Percentiles rank a stretch among this genome's conserved stretches.
Evolutionary conservation across 1,284 basidiomycete genomes (phyloP).

Genomic region (Sanghuangporus baumii): DNA sequence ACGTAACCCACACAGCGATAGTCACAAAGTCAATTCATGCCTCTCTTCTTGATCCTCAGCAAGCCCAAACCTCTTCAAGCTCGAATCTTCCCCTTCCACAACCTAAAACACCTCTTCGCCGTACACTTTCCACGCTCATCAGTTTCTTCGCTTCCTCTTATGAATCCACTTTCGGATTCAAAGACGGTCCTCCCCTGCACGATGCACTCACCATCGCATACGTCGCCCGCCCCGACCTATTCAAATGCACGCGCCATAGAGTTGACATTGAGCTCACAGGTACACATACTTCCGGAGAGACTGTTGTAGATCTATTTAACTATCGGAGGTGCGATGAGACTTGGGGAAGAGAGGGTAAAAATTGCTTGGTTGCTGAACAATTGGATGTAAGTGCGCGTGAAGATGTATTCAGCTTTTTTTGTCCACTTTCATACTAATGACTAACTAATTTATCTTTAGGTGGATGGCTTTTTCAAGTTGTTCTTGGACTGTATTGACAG

Average conservation of each 20-base stretch:
- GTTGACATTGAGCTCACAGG: constrained; percentile 75
- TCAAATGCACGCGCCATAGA: constrained; percentile 52
- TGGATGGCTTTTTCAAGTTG: constrained; percentile 56
- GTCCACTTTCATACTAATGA: background rate
- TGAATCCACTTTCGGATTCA: constrained; percentile 65
- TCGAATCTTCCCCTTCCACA: constrained; percentile 28
- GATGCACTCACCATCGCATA: constrained; percentile 78
- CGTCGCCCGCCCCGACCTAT: constrained; percentile 58
- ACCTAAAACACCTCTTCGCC: constrained; percentile 53
- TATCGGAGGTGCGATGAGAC: constrained; percentile 50
- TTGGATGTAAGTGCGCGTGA: constrained; percentile 49
- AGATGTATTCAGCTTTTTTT: background rate
- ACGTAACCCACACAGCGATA: constrained; percentile 80
- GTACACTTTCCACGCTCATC: constrained; percentile 68
- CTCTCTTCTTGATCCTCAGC: constrained; percentile 40
- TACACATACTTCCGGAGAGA: constrained; percentile 62
- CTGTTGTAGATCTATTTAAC: constrained; percentile 68
- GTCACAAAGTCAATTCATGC: constrained; percentile 51
- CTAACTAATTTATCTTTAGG: constrained; percentile 32
- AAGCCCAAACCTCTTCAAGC: constrained; percentile 6
- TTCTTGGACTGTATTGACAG: constrained; percentile 53
- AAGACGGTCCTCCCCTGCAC: constrained; percentile 74
- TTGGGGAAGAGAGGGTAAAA: constrained; percentile 66
- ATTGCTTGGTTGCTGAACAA: constrained; percentile 62
- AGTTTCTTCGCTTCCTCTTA: constrained; percentile 68